A percentile compares a stretch with the other conserved stretches of the same genome.
Conservation (phyloP, 2,329 filamentous ascomycete genomes). For the Fusarium solani-melongenae region DNA sequence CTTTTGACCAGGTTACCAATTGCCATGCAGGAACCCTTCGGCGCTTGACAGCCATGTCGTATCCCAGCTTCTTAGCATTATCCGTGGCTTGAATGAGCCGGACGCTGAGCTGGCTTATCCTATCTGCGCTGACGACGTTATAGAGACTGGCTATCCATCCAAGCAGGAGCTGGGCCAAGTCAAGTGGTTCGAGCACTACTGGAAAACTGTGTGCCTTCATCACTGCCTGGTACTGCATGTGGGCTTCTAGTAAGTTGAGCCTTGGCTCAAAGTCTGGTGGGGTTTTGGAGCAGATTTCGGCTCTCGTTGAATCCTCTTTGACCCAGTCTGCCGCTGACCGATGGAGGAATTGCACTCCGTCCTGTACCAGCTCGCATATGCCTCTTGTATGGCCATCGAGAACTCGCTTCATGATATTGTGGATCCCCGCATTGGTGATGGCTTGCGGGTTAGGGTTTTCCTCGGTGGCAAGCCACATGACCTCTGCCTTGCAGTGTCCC, state of each 20-base stretch:
- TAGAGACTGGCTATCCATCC: neutral
- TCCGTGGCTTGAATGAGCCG: neutral
- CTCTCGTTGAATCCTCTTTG: neutral
- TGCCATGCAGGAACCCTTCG: no score
- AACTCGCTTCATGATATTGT: neutral
- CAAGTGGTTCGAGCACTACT: fast-evolving
- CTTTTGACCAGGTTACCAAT: no score
- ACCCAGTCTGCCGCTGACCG: neutral
- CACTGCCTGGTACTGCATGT: neutral
- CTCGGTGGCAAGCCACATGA: neutral
- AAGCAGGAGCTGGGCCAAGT: neutral
- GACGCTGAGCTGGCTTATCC: neutral
- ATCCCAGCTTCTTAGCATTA: neutral
- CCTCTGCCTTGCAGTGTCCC: neutral
- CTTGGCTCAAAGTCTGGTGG: neutral
- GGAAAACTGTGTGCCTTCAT: fast-evolving
- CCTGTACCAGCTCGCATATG: neutral
- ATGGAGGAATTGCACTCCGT: neutral
- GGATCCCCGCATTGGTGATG: neutral
- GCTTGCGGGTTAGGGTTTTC: neutral
- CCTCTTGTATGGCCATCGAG: neutral
- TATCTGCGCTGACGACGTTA: neutral
- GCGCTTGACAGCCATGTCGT: neutral
- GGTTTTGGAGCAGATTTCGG: neutral
- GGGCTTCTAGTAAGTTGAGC: neutral